Percentiles rank a stretch among this genome's conserved stretches.
Evolutionary conservation across 2,329 filamentous ascomycete genomes (phyloP).

Genomic region (Epichloe sibirici): DNA sequence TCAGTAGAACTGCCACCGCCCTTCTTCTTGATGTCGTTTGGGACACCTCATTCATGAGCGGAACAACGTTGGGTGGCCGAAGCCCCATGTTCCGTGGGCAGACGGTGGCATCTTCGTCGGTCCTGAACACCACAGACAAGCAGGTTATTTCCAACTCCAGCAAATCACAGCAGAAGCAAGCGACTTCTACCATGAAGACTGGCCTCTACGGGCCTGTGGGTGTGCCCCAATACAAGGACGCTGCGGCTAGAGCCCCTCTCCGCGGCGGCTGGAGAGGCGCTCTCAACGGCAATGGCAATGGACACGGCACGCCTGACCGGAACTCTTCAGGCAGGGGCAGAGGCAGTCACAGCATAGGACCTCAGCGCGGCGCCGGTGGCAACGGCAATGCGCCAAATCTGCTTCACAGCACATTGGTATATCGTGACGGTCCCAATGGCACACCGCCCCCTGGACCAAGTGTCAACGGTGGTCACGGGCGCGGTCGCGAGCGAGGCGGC

Average conservation of each 20-base stretch:
- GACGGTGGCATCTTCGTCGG: conserved; percentile 76
- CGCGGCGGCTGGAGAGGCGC: conserved; percentile 47
- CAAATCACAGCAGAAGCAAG: conserved; percentile 36
- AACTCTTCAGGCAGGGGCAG: conserved; percentile 23
- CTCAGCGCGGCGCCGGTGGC: conserved; percentile 20
- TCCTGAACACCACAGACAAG: conserved; percentile 73
- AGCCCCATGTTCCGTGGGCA: conserved; percentile 90
- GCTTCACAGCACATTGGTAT: conserved; percentile 40
- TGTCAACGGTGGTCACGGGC: conserved; percentile 14
- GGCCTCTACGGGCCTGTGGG: conserved; percentile 43
- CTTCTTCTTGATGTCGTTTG: conserved; percentile 85
- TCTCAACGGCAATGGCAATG: conserved; percentile 30
- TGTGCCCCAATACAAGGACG: conserved; percentile 50
- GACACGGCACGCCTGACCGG: conserved; percentile 24
- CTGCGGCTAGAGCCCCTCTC: conserved; percentile 40
- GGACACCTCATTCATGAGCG: conserved; percentile 93
- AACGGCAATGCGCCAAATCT: conserved; percentile 24
- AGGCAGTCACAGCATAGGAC: conserved; percentile 26
- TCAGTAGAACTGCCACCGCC: conserved; percentile 75
- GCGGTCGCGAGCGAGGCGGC: conserved; percentile 20
- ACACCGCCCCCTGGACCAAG: conserved; percentile 15
- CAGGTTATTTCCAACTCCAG: conserved; percentile 64
- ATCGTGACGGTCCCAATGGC: conserved; percentile 29
- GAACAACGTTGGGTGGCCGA: conserved; percentile 78
- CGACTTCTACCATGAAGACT: conserved; percentile 36